Evolutionary conservation across 495 filamentous ascomycete species (phyloP).

Genomic region (Zalerion maritima): DNA sequence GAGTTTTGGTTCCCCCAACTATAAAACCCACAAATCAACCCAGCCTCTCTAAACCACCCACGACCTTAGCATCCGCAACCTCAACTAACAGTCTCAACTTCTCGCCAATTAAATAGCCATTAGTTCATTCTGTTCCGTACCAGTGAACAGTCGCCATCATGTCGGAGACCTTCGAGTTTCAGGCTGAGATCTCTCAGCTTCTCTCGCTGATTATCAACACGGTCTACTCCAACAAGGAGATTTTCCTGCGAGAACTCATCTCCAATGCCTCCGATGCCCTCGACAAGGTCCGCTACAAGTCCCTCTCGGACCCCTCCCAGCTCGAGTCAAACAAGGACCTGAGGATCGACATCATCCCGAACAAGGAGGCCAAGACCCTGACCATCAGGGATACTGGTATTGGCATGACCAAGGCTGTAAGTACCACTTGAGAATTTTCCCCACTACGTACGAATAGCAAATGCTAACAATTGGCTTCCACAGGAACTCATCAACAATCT

Average conservation of each 20-base stretch:
- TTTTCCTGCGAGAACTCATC: constrained; percentile 94
- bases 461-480: constrained; percentile 13
- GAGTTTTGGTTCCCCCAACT: too few species aligned
- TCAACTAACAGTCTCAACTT: too few species aligned
- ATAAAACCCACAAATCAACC: too few species aligned
- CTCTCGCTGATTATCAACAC: constrained; percentile 99
- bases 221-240: constrained; percentile 99
- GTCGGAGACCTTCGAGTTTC: constrained; percentile 97
- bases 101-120: too few species aligned
- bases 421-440: constrained; percentile 21
- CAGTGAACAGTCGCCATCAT: too few species aligned
- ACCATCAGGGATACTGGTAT: constrained; percentile 96
- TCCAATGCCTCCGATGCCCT: constrained; percentile 97
- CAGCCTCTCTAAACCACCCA: too few species aligned
- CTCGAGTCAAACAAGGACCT: constrained; percentile 94
- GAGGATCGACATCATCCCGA: constrained; percentile 92
- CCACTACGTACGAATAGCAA: background rate
- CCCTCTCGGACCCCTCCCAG: constrained; percentile 91
- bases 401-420: constrained; percentile 99
- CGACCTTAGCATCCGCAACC: too few species aligned
- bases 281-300: constrained; percentile 99
- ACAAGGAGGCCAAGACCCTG: constrained; percentile 93
- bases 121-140: too few species aligned
- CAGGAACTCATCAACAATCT: constrained; percentile 99
- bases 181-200: constrained; percentile 99